Conservation (phyloP, 139 green algal species). For the Mesotaenium endlicherianum region DNA sequence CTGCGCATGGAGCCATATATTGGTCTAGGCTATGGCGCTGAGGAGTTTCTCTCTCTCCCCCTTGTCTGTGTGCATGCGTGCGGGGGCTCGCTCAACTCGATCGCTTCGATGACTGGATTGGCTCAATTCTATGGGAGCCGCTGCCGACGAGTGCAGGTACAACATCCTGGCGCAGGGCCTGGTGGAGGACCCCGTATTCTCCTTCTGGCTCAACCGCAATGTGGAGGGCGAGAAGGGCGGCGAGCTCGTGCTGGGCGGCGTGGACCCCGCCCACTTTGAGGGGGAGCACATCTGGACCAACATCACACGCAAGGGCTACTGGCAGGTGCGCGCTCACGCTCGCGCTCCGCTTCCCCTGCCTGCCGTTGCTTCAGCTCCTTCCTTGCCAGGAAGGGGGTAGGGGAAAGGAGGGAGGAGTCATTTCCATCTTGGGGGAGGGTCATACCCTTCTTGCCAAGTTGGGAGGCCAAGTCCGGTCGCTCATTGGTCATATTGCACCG, state of each 20-base stretch:
- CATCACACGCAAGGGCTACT: slow-evolving; percentile 87
- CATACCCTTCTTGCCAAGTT: too few relatives aligned
- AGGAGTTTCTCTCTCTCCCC: too few relatives aligned
- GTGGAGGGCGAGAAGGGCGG: slow-evolving; percentile 67
- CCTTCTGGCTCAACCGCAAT: slow-evolving; percentile 94
- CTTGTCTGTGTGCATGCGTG: too few relatives aligned
- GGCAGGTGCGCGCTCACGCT: slow-evolving; percentile 67
- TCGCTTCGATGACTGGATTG: too few relatives aligned
- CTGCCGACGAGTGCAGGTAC: slow-evolving; percentile 58
- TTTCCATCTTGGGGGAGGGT: too few relatives aligned
- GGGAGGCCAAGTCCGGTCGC: too few relatives aligned
- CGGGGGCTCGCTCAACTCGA: too few relatives aligned
- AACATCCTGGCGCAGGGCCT: slow-evolving; percentile 79
- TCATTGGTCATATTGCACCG: too few relatives aligned
- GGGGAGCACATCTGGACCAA: slow-evolving; percentile 84
- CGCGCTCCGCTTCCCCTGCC: background rate
- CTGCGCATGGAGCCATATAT: too few relatives aligned
- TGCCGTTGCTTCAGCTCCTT: background rate
- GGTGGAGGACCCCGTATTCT: slow-evolving; percentile 86
- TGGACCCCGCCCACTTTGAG: slow-evolving; percentile 80
- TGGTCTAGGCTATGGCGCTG: too few relatives aligned
- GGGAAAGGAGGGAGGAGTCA: background rate
- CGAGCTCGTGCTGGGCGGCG: slow-evolving; percentile 90
- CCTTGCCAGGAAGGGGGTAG: background rate
- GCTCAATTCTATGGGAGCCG: too few relatives aligned